phyloP scores from a whole-genome alignment of 2,329 filamentous ascomycete genomes.

The Sporothrix pallida region DNA sequence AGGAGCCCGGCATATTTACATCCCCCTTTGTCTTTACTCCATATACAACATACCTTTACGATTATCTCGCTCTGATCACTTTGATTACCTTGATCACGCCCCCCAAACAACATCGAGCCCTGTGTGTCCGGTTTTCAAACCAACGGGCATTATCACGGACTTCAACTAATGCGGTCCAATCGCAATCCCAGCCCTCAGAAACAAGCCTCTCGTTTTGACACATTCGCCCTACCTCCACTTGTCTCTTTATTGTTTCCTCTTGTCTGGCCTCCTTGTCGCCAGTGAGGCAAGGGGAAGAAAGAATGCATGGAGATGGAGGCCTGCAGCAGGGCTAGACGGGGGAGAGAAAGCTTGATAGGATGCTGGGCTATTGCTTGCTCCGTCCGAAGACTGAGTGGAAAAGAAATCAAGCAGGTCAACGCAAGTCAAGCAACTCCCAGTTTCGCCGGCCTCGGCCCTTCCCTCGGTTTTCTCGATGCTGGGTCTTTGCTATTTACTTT shows the following conservation, averaged over 20 bases:
- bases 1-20: not conserved
- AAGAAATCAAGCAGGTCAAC: not conserved
- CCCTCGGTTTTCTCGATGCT: not conserved
- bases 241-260: not conserved
- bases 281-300: not conserved
- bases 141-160: not conserved
- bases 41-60: not conserved
- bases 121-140: not conserved
- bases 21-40: not conserved
- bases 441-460: not conserved
- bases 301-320: not conserved
- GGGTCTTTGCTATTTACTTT: not conserved
- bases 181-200: not conserved
- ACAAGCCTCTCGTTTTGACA: not conserved
- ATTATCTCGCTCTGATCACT: not conserved
- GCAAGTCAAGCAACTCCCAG: not conserved
- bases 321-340: not conserved
- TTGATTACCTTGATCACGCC: not conserved
- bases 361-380: slow-evolving; percentile 17
- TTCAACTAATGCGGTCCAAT: not conserved
- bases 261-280: not conserved
- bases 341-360: not conserved
- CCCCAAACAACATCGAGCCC: not conserved
- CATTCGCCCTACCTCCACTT: not conserved
- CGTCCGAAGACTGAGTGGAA: not conserved